Evolutionary conservation across 1,139 yeast species (phyloP).

Genomic region (Geotrichum cucujoidarum): DNA sequence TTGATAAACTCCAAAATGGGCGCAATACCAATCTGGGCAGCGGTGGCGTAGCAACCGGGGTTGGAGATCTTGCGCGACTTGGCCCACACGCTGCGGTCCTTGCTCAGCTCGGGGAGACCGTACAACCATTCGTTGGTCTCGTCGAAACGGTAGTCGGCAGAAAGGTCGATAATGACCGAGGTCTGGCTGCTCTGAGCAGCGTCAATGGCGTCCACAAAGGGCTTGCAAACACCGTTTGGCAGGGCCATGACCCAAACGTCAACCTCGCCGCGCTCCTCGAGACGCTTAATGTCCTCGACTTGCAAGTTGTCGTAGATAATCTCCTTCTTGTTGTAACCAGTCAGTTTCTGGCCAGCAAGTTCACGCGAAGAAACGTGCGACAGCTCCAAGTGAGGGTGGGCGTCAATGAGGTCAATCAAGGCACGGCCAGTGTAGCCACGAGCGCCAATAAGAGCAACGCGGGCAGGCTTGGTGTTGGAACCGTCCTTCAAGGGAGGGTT

Average conservation of each 20-base stretch:
- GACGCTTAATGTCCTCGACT: slow-evolving; percentile 72
- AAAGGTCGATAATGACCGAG: slow-evolving; percentile 82
- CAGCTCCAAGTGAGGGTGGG: slow-evolving; percentile 81
- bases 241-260: slow-evolving; percentile 99
- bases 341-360: slow-evolving; percentile 75
- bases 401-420: slow-evolving; percentile 75
- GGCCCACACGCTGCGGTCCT: slow-evolving; percentile 62
- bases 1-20: slow-evolving; percentile 59
- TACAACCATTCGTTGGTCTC: slow-evolving; percentile 82
- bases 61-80: slow-evolving; percentile 82
- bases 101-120: slow-evolving; percentile 68
- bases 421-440: slow-evolving; percentile 97
- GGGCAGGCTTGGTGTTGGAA: slow-evolving; percentile 53
- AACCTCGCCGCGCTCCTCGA: slow-evolving; percentile 72
- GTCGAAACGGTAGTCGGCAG: slow-evolving; percentile 95
- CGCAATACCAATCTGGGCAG: slow-evolving; percentile 88
- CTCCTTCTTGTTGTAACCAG: slow-evolving; percentile 78
- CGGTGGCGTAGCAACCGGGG: slow-evolving; percentile 99
- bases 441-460: slow-evolving; percentile 94
- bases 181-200: slow-evolving; percentile 45
- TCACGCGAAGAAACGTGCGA: slow-evolving; percentile 96
- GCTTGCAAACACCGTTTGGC: slow-evolving; percentile 96
- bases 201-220: slow-evolving; percentile 91
- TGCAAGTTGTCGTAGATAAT: slow-evolving; percentile 80
- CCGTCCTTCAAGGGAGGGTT: slow-evolving; percentile 68